Base-by-base conservation (phyloP, 208 protist genomes). In the Borovskyia barvae region DNA sequence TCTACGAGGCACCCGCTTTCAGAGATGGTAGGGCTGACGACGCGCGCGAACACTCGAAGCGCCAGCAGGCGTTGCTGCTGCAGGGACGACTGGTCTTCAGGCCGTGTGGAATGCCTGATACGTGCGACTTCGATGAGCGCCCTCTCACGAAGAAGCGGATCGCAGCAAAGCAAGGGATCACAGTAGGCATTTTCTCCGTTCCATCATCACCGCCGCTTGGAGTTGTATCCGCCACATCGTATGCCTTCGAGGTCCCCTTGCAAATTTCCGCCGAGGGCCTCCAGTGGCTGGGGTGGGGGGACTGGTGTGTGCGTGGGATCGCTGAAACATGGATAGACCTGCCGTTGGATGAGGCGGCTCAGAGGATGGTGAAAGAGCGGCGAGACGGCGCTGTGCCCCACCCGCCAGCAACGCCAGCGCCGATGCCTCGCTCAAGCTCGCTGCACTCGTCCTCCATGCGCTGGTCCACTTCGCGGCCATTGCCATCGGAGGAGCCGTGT, bases 111-210 rank as follows among this genome's bases (percentile, higher is more conserved):
- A n/a, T n/a, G n/a, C n/a, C n/a, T n/a, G n/a, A n/a, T n/a, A n/a
- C n/a, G n/a, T n/a, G n/a, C n/a, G n/a, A n/a, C n/a, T n/a, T n/a
- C n/a, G n/a, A n/a, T n/a, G n/a, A n/a, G n/a, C n/a, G n/a, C n/a
- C n/a, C n/a, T n/a, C n/a, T n/a, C n/a, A n/a, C n/a, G n/a, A n/a
- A n/a, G n/a, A n/a, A n/a, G n/a, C n/a, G n/a, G n/a, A n/a, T n/a
- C n/a, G n/a, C n/a, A n/a, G n/a, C n/a, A n/a, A n/a, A n/a, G n/a
- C n/a, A n/a, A n/a, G n/a, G n/a, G n/a, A n/a, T n/a, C n/a, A n/a
- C n/a, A n/a, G n/a, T n/a, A n/a, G 61, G 61, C 17, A 51, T 35
- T 41, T 52, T 59, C 20, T 14, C 51, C 12, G 46, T 67, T 5
- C 35, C 57, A 4, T 33, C 22, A 20, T 45, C 43, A 11, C 20